These are phyloP conservation scores for Metschnikowia proteae DNA, from an alignment of 805 yeast genomes.

Conservation along the genomic window DNA sequence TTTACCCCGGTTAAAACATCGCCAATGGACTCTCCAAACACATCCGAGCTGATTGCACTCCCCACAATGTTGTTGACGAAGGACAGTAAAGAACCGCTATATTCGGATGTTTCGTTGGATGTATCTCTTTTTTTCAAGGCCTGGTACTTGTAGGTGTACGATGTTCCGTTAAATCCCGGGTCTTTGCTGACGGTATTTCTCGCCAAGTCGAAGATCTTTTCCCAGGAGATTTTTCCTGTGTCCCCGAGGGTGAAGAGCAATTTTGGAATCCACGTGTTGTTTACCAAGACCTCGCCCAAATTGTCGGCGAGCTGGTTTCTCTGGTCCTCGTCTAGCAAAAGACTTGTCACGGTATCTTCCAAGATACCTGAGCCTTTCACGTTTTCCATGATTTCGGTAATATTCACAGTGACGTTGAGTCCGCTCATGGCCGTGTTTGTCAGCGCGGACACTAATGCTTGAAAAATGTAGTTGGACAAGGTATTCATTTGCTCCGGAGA, in stretches of 20 bases:
- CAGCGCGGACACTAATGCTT: slow-evolving; percentile 13
- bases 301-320: slow-evolving; percentile 23
- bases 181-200: slow-evolving; percentile 28
- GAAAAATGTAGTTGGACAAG: slow-evolving; percentile 22
- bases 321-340: slow-evolving; percentile 30
- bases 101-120: slow-evolving; percentile 10
- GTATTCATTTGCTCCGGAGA: slow-evolving; percentile 28
- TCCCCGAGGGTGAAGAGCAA: slow-evolving; percentile 32
- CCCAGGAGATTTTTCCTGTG: slow-evolving; percentile 28
- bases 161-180: slow-evolving; percentile 19
- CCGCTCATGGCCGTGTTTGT: slow-evolving; percentile 13
- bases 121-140: slow-evolving; percentile 5
- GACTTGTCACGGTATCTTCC: slow-evolving; percentile 20
- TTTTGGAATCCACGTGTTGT: slow-evolving; percentile 29
- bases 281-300: slow-evolving; percentile 25
- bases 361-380: slow-evolving; percentile 29
- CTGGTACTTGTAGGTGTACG: slow-evolving; percentile 4
- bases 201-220: slow-evolving; percentile 28
- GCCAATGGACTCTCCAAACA: slow-evolving; percentile 20
- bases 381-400: slow-evolving; percentile 19
- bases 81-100: slow-evolving; percentile 29
- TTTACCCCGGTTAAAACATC: slow-evolving; percentile 30
- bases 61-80: slow-evolving; percentile 31
- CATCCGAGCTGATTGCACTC: slow-evolving; percentile 21
- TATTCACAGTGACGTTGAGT: slow-evolving; percentile 23